Evolutionary conservation across 2,329 filamentous ascomycete species (phyloP), one percentile per base, ranked within the genome.

Genomic region (Botrytis elliptica): DNA sequence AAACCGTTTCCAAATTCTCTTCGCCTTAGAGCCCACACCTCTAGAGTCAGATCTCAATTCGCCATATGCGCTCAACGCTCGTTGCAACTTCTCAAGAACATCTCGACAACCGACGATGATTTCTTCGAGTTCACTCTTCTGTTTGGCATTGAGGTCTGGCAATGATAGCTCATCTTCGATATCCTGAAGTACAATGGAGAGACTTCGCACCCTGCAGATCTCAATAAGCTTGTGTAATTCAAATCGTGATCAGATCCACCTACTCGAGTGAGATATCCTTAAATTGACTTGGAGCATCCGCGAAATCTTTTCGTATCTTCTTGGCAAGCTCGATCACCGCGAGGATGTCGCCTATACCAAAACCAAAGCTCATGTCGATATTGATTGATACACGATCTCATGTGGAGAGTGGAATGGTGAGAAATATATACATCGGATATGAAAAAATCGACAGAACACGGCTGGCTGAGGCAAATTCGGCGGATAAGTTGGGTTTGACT

Each of bases 331-430:
- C 38, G 29, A 80, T 75, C n/a, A 79, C 73, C 2, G 77, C 74
- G 33, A 81, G 29, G 64, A 81, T 79, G 66, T 82, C 81, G 29
- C 79, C 79, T 44, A 80, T 73, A 33, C 80, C 73, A 69, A 80
- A 79, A 49, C 79, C 78, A 72, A 82, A 81, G 66, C 81, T 82
- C 81, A 81, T 81, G 33, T 16, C 20, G n/a, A 6, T 38, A 25
- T 52, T 14, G 22, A 25, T 25, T 25, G 46, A 52, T 52, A 9
- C 44, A 66, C 6, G 1, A 38, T n/a, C 7, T 52, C 33, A 25
- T 36, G 4, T 25, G 44, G 16, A n/a, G 29, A n/a, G 52, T 22
- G 3, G 38, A n/a, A 38, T 7, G 36, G 36, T 18, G 14, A n/a
- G 25, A 16, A 38, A 52, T 6, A 38, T 25, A 4, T 49, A 14